These are phyloP conservation scores for Sphaerulina vaccinii DNA, from an alignment of 2,329 filamentous ascomycete species.

Conservation along the genomic window DNA sequence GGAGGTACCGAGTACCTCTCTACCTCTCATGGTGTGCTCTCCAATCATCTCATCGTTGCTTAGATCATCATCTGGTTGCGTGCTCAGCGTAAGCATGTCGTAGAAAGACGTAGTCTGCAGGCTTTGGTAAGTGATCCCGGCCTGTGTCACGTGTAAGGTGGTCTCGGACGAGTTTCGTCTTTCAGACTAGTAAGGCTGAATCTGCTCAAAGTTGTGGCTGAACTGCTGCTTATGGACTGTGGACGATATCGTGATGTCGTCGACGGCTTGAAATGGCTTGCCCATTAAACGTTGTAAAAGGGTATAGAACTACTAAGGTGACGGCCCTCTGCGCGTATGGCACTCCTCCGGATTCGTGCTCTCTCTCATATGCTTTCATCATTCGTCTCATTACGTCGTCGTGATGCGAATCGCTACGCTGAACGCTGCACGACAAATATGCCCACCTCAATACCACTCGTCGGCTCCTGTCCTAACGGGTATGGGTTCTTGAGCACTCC, in stretches of 20 bases:
- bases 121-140: too few species aligned
- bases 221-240: background rate
- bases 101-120: too few species aligned
- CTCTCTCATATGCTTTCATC: background rate
- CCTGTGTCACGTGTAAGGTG: too few species aligned
- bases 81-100: slow-evolving; percentile 3
- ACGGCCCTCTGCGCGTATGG: background rate
- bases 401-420: slow-evolving; percentile 23
- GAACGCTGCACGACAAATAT: slow-evolving; percentile 47
- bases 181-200: background rate
- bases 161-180: slow-evolving; percentile 1
- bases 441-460: slow-evolving; percentile 48
- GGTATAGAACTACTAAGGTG: slow-evolving; percentile 7
- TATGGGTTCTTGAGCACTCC: slow-evolving; percentile 56
- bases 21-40: slow-evolving; percentile 2
- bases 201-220: slow-evolving; percentile 1
- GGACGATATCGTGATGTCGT: slow-evolving; percentile 4
- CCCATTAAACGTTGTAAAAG: slow-evolving; percentile 11
- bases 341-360: background rate
- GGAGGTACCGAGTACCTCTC: slow-evolving; percentile 2
- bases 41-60: slow-evolving; percentile 17
- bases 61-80: slow-evolving; percentile 13
- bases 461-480: slow-evolving; percentile 44
- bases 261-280: slow-evolving; percentile 4
- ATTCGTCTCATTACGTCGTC: slow-evolving; percentile 1